Evolutionary conservation across 192 early-diverging fungal species (phyloP), one percentile per base, ranked within the genome.

Genomic region (Dissophora ornata): DNA sequence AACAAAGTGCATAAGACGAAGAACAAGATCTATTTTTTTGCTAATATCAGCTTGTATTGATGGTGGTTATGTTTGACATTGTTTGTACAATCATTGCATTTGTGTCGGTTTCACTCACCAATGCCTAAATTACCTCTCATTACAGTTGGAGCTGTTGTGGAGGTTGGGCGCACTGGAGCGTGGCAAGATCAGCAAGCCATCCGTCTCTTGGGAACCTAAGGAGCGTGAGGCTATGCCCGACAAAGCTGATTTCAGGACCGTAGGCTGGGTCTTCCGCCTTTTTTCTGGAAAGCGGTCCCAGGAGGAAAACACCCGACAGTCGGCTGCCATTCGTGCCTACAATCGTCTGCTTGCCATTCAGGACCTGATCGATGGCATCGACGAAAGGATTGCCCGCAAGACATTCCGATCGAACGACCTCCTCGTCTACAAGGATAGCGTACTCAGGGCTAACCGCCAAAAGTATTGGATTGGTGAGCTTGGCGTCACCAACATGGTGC

Each of bases 281-380:
- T 89, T 89, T 19, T 86, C 84, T 24, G 87, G 87, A 42, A 82
- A 87, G 53, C 64, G 80, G 8, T 80, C 79, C n/a, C 87, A 89
- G 69, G 87, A 89, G 62, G 83, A 83, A 46, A 84, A 82, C 49
- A 84, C 85, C 42, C 83, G 82, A 42, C 84, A 87, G 51, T 83
- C 87, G 0, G 78, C 84, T 1, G 80, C 84, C 5, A 82, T 87
- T 32, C 79, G 87, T 24, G 87, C 86, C 12, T 87, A 86, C 48
- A 87, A 89, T 53, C 84, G 87, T 10, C 61, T 89, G 18, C 58
- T 89, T n/a, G 87, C 84, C 2, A 87, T 89, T 64, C 87, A 89
- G 58, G 82, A 81, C 48, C 82, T 84, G 32, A 62, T 89, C 15
- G 87, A 89, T 61, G 82, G 84, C 25, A 68, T 89, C 34, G 87